Evolutionary conservation across 169 alveolate genomes (phyloP).

Genomic region (Plasmodium gallinaceum): DNA sequence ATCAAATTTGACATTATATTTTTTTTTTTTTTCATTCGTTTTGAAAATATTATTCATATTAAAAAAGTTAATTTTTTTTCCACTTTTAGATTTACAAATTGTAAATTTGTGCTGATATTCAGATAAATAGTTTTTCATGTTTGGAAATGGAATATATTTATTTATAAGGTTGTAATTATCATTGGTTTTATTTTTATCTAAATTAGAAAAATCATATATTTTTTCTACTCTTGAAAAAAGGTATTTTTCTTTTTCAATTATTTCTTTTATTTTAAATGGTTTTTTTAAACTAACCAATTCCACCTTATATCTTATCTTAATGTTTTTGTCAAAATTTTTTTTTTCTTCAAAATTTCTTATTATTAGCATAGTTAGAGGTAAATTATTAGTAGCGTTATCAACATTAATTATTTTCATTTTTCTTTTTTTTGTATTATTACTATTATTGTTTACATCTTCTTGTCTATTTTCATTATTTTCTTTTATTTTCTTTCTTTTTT

Average conservation of each 20-base stretch:
- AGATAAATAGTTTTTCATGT: constrained; percentile 14
- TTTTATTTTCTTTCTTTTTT: constrained; percentile 14
- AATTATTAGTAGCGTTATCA: constrained; percentile 20
- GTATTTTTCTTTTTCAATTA: constrained; percentile 32
- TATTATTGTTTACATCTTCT: constrained; percentile 1
- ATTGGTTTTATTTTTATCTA: neutral
- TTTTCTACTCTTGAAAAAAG: constrained; percentile 64
- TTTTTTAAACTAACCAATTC: constrained; percentile 45
- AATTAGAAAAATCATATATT: constrained; percentile 36
- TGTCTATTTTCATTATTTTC: constrained; percentile 5
- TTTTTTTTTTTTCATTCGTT: neutral
- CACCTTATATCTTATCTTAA: constrained; percentile 43
- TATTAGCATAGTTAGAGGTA: constrained; percentile 69
- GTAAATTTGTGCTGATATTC: neutral
- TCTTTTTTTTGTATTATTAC: neutral
- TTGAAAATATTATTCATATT: neutral
- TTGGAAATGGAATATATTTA: constrained; percentile 50
- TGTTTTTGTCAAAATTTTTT: constrained; percentile 5
- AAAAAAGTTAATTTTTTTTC: constrained; percentile 1
- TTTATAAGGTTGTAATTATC: constrained; percentile 21
- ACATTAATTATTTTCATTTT: constrained; percentile 27
- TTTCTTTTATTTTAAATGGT: constrained; percentile 1
- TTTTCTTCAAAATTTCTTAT: constrained; percentile 42
- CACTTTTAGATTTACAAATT: neutral
- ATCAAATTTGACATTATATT: neutral